These are phyloP conservation scores for Capronia americana DNA, from an alignment of 2,329 filamentous ascomycete species.

Conservation along the genomic window DNA sequence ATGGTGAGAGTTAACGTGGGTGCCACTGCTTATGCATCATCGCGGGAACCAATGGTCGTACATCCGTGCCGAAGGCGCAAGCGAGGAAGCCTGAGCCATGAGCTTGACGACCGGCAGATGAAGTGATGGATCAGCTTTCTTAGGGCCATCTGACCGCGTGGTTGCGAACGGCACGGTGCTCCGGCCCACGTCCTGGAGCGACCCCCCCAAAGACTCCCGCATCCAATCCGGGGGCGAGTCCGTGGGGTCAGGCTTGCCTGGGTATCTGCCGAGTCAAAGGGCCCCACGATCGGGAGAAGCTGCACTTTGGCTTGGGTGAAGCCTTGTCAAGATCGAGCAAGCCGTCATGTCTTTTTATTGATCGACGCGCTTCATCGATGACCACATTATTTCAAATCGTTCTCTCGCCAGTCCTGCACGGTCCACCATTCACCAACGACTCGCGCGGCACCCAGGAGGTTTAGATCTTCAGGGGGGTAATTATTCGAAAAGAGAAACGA, in stretches of 20 bases:
- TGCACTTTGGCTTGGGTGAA: conserved; percentile 1
- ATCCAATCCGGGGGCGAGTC: not conserved
- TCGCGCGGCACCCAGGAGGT: not conserved
- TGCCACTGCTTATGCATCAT: not conserved
- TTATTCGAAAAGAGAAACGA: not conserved
- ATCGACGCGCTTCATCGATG: not conserved
- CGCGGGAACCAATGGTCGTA: conserved; percentile 1
- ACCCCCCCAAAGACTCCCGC: not conserved
- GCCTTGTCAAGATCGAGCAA: conserved; percentile 15
- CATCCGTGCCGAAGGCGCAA: not conserved
- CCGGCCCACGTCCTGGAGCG: not conserved
- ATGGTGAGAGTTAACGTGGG: not conserved
- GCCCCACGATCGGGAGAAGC: conserved; percentile 16
- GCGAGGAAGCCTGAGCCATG: not conserved
- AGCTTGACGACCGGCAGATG: not conserved
- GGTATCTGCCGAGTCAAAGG: conserved; percentile 12
- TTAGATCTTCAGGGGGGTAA: not conserved
- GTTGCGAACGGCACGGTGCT: not conserved
- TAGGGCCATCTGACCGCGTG: not conserved
- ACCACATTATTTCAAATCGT: not conserved
- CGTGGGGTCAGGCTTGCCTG: conserved; percentile 18
- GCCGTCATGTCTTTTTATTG: not conserved
- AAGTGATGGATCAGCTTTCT: not conserved
- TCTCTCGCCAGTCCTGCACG: not conserved
- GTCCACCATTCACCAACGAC: not conserved